These are phyloP conservation scores for Saxispiralis lemnorum DNA, from an alignment of 495 filamentous ascomycete species.

Conservation along the genomic window DNA sequence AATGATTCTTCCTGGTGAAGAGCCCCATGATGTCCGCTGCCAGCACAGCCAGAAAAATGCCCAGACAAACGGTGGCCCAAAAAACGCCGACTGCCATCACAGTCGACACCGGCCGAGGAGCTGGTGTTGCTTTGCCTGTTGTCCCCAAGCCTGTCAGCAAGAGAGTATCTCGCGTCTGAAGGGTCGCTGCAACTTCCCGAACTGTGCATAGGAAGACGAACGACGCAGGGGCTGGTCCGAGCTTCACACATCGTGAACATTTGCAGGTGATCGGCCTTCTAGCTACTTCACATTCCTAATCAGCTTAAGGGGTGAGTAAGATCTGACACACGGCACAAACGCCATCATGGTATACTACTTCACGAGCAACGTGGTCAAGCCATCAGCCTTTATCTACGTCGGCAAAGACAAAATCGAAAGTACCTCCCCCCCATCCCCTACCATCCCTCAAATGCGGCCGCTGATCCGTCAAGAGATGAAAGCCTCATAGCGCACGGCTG, in stretches of 20 bases:
- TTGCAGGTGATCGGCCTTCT: no score
- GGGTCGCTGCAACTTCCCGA: no score
- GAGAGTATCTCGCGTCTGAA: no score
- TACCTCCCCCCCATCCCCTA: constrained; percentile 26
- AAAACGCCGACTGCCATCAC: constrained; percentile 23
- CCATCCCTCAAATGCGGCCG: not conserved
- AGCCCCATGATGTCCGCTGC: constrained; percentile 42
- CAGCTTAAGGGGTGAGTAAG: no score
- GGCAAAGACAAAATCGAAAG: constrained; percentile 99
- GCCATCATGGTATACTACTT: constrained; percentile 82
- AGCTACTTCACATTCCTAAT: no score
- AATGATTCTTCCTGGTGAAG: constrained; percentile 51
- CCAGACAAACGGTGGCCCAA: constrained; percentile 28
- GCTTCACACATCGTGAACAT: no score
- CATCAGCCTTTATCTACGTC: constrained; percentile 75
- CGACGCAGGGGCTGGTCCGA: no score
- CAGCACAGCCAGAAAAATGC: constrained; percentile 27
- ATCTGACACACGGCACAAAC: not conserved
- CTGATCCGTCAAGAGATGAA: constrained; percentile 49
- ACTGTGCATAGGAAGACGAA: no score
- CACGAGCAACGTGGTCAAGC: constrained; percentile 60
- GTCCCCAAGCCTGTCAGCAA: no score
- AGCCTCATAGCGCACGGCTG: constrained; percentile 83
- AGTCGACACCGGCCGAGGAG: no score
- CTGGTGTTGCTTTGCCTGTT: no score